Conservation (phyloP, 306 rosid genomes). For the Datisca glomerata region DNA sequence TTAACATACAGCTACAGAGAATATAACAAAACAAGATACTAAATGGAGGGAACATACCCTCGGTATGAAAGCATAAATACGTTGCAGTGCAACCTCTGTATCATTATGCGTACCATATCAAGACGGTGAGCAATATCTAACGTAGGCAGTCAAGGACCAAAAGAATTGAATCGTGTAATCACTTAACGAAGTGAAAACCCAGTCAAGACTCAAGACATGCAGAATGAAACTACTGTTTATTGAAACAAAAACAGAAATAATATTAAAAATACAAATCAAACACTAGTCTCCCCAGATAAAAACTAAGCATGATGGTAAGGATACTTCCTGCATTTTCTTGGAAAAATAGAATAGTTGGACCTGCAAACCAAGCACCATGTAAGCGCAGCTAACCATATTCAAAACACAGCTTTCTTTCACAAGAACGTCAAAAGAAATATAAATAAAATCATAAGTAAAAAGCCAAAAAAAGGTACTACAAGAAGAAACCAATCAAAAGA, state of each 20-base stretch:
- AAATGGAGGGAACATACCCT: constrained; percentile 44
- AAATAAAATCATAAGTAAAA: background rate
- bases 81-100: constrained; percentile 77
- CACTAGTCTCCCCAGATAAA: background rate
- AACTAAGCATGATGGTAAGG: constrained; percentile 29
- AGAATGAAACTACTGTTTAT: constrained; percentile 4
- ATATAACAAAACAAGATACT: constrained; percentile 2
- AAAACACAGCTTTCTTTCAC: too few relatives aligned
- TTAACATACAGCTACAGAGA: constrained; percentile 2
- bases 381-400: too few relatives aligned
- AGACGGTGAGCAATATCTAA: constrained; percentile 98
- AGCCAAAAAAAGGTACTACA: background rate
- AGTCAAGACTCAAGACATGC: constrained; percentile 6
- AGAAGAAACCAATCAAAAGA: background rate
- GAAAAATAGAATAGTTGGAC: constrained; percentile 91
- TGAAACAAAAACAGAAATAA: background rate
- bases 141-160: constrained; percentile 53
- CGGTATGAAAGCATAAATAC: constrained; percentile 95
- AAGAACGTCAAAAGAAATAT: too few relatives aligned
- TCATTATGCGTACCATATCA: constrained; percentile 88
- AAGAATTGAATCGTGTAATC: constrained; percentile 3
- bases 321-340: constrained; percentile 99
- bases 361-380: constrained; percentile 37
- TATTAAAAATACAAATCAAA: background rate
- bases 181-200: constrained; percentile 2